phyloP scores from a whole-genome alignment of 1,284 basidiomycete species.

The Ganoderma multipileum region DNA sequence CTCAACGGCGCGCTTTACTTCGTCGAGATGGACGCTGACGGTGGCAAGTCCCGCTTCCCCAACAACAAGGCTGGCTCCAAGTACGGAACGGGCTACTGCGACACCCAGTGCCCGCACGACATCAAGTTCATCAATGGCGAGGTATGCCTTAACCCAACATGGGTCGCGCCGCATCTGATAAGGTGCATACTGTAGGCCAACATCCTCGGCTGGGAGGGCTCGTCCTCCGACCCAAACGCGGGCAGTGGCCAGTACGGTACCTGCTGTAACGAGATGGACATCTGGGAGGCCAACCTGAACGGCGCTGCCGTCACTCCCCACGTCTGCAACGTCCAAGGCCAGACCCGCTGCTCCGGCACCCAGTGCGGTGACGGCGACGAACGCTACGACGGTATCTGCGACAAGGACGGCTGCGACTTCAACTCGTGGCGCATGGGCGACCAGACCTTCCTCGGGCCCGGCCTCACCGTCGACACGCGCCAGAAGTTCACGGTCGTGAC shows the following conservation, averaged over 20 bases:
- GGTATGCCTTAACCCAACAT: constrained; percentile 39
- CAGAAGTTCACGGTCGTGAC: constrained; percentile 60
- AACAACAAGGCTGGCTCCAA: constrained; percentile 64
- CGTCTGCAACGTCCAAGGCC: constrained; percentile 49
- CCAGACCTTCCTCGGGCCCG: constrained; percentile 55
- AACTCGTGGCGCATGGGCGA: constrained; percentile 63
- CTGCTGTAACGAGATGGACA: constrained; percentile 67
- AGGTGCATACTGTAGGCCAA: constrained; percentile 39
- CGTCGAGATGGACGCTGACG: constrained; percentile 57
- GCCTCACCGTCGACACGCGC: constrained; percentile 50
- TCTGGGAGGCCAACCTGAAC: constrained; percentile 64
- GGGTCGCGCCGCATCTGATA: constrained; percentile 33
- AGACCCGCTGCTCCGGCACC: constrained; percentile 46
- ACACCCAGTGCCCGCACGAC: constrained; percentile 63
- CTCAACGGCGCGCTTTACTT: constrained; percentile 50
- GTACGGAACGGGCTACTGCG: constrained; percentile 65
- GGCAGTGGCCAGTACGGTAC: constrained; percentile 51
- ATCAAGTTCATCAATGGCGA: constrained; percentile 63
- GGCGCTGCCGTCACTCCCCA: constrained; percentile 60
- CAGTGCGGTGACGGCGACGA: constrained; percentile 41
- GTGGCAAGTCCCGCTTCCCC: constrained; percentile 55
- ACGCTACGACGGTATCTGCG: constrained; percentile 50
- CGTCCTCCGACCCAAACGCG: constrained; percentile 41
- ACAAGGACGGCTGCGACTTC: constrained; percentile 63
- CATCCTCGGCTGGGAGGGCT: constrained; percentile 41